Evolutionary conservation across 306 rosid genomes (phyloP).

Genomic region (Macrotyloma uniflorum): DNA sequence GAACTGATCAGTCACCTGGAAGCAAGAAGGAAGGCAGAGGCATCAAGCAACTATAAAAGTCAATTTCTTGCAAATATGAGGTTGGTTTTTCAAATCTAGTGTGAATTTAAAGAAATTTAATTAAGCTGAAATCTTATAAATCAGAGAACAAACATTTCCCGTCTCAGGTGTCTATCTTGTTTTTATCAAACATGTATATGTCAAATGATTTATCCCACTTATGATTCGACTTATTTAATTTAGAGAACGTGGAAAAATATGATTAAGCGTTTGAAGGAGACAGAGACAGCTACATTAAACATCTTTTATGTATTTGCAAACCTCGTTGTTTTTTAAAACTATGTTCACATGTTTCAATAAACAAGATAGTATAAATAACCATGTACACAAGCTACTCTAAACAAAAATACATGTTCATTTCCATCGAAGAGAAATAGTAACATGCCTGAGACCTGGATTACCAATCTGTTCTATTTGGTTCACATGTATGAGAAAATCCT

Average conservation of each 20-base stretch:
- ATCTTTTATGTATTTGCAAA: neutral
- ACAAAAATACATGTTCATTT: constrained; percentile 1
- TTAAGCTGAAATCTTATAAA: neutral
- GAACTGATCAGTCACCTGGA: constrained; percentile 93
- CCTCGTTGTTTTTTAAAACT: neutral
- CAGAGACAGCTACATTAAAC: neutral
- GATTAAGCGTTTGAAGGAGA: neutral
- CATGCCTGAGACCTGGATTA: neutral
- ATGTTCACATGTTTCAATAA: neutral
- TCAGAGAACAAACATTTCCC: neutral
- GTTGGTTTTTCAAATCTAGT: constrained; percentile 44
- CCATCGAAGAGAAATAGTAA: constrained; percentile 25
- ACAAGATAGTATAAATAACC: neutral
- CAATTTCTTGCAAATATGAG: constrained; percentile 99
- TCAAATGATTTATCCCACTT: constrained; percentile 13
- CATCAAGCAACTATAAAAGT: constrained; percentile 95
- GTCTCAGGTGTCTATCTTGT: neutral
- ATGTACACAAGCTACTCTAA: constrained; percentile 1
- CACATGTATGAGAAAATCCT: neutral
- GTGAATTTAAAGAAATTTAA: neutral
- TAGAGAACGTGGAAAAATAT: constrained; percentile 8
- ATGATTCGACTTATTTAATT: neutral
- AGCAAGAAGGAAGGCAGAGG: constrained; percentile 99
- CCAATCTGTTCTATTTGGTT: neutral
- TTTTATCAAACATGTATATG: neutral